A percentile compares a stretch with the other conserved stretches of the same genome.
Evolutionary conservation across 371 early-diverging fungal species (phyloP).

Genomic region (Rhizomucor pusillus): DNA sequence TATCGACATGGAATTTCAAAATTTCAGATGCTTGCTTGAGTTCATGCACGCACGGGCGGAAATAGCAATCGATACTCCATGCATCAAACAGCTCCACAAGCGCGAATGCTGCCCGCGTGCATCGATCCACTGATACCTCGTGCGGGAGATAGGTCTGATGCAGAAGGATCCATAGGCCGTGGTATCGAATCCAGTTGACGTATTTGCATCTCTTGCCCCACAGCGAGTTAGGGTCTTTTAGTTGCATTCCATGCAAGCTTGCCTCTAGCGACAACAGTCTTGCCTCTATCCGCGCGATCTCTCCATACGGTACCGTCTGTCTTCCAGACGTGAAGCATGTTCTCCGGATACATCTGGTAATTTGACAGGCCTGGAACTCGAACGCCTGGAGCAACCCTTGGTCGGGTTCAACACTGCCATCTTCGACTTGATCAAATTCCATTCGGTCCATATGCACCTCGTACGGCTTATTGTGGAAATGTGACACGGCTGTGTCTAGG

Average conservation of each 20-base stretch:
- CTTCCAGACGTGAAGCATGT: constrained; percentile 35
- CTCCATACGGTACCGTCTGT: constrained; percentile 29
- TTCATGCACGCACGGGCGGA: constrained; percentile 48
- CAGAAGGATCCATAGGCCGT: constrained; percentile 49
- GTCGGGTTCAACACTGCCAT: constrained; percentile 1
- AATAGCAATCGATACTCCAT: constrained; percentile 47
- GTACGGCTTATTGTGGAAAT: constrained; percentile 46
- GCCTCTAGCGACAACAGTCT: constrained; percentile 19
- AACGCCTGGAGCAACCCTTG: constrained; percentile 33
- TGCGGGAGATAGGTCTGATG: constrained; percentile 47
- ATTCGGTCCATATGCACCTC: constrained; percentile 25
- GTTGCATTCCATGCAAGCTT: constrained; percentile 10
- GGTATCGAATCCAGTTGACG: constrained; percentile 37
- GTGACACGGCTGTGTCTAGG: constrained; percentile 41
- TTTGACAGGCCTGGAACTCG: constrained; percentile 37
- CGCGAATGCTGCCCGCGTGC: constrained; percentile 42
- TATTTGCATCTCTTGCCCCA: constrained; percentile 37
- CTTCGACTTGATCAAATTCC: constrained; percentile 3
- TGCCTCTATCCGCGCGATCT: constrained; percentile 39
- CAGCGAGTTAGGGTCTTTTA: constrained; percentile 3
- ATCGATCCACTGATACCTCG: constrained; percentile 36
- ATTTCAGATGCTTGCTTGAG: constrained; percentile 47
- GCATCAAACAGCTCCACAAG: constrained; percentile 36
- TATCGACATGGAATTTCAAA: constrained; percentile 33
- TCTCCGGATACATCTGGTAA: constrained; percentile 42